A percentile compares a stretch with the other conserved stretches of the same genome.
Evolutionary conservation across 495 filamentous ascomycete genomes (phyloP).

Genomic region (Tuber umbilicatum): DNA sequence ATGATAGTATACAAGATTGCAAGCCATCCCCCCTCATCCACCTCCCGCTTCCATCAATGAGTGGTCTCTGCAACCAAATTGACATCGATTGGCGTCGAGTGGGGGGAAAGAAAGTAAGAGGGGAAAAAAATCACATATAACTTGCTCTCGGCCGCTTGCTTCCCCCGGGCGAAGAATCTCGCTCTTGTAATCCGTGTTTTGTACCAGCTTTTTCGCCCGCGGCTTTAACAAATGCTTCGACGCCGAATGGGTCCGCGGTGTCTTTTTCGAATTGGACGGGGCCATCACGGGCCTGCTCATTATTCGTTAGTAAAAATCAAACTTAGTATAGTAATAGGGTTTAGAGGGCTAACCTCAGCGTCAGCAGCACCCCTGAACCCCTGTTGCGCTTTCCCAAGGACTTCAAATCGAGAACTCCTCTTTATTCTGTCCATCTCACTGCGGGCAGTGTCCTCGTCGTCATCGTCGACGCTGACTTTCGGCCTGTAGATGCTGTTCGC

Average conservation of each 20-base stretch:
- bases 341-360: slow-evolving; percentile 60
- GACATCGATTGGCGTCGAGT: neutral
- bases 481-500: slow-evolving; percentile 93
- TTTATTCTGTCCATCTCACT: slow-evolving; percentile 80
- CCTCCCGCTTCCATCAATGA: neutral
- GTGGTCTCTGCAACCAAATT: neutral
- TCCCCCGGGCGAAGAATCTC: slow-evolving; percentile 45
- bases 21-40: neutral
- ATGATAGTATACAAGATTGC: neutral
- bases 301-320: slow-evolving; percentile 31
- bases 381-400: slow-evolving; percentile 56
- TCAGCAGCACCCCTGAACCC: slow-evolving; percentile 78
- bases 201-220: slow-evolving; percentile 53
- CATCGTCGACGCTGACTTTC: slow-evolving; percentile 57
- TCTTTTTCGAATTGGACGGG: slow-evolving; percentile 99
- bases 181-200: slow-evolving; percentile 78
- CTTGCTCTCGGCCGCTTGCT: slow-evolving; percentile 22
- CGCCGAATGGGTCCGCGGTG: slow-evolving; percentile 72
- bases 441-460: slow-evolving; percentile 72
- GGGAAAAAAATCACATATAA: slow-evolving; percentile 13
- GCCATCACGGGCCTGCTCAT: slow-evolving; percentile 62
- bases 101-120: neutral
- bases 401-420: slow-evolving; percentile 64
- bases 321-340: slow-evolving; percentile 4
- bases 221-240: slow-evolving; percentile 80